Evolutionary conservation across 345 rosid genomes (phyloP).

Genomic region (Anastatica hierochuntica): DNA sequence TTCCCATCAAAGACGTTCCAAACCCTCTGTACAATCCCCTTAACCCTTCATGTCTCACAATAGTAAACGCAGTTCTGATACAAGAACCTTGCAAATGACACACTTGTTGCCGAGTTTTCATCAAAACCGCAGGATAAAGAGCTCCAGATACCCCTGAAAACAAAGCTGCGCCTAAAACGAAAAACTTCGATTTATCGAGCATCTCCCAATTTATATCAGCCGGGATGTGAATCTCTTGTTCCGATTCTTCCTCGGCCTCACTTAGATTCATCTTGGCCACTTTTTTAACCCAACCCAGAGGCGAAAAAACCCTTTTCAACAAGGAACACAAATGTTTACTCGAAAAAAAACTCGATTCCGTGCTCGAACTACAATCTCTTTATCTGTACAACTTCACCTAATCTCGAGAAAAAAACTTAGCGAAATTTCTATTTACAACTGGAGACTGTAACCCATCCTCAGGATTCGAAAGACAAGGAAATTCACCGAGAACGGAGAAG

Average conservation of each 20-base stretch:
- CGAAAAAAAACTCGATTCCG: no score
- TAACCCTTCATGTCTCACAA: constrained; percentile 57
- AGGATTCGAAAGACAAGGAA: no score
- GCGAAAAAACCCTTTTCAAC: no score
- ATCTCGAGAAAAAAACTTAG: no score
- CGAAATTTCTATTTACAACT: no score
- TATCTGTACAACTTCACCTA: no score
- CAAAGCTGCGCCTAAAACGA: constrained; percentile 72
- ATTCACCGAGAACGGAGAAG: no score
- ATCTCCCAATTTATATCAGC: constrained; percentile 93
- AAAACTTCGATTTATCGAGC: constrained; percentile 92
- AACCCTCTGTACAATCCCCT: constrained; percentile 82
- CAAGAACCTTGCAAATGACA: constrained; percentile 51
- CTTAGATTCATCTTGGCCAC: constrained; percentile 82
- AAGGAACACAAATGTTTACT: no score
- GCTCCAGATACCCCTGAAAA: constrained; percentile 91
- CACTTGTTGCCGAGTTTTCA: constrained; percentile 85
- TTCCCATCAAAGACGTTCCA: constrained; percentile 81
- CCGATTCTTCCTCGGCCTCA: constrained; percentile 68
- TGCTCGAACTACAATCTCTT: no score
- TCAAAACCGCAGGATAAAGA: constrained; percentile 73
- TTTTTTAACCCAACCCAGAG: no score
- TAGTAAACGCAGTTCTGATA: constrained; percentile 35
- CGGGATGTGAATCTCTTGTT: constrained; percentile 64
- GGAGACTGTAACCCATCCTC: no score